Evolutionary conservation across 495 filamentous ascomycete genomes (phyloP), one percentile per base, ranked within the genome.

Genomic region (Halenospora varia): DNA sequence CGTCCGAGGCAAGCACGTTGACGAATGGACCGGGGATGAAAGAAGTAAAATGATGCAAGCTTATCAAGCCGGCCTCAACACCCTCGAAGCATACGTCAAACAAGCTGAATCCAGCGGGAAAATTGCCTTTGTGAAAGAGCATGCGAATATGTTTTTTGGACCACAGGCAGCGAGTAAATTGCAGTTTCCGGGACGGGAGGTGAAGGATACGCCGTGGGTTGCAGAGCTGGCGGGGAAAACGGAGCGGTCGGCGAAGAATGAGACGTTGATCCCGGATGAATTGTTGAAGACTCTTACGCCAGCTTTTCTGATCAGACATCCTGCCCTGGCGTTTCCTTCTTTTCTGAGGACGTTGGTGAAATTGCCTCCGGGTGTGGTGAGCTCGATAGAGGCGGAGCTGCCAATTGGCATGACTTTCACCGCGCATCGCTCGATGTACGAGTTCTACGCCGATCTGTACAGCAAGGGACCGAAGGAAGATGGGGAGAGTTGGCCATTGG

Each of bases 291-390:
- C 61, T 3, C 72, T 69, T 61, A 54, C 59, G 13, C 60, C 71
- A 25, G 69, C 69, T 3, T 75, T 78, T 51, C 60, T 77, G 26
- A 73, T 78, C 46, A 70, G 75, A 4, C 73, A 78, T 51, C 75
- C 75, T 2, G 69, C 71, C 15, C 68, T 53, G 71, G 72, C 25
- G 62, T 73, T 2, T 60, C 67, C 23, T 46, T 66, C 53, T 2
- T 55, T 45, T 24, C 20, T 25, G 18, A 11, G 44, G 18, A 6
- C 20, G 48, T 10, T 47, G 44, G 44, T 9, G 8, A 51, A 24
- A 22, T 15, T 26, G 48, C n/a, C n/a, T n/a, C 4, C 10, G 4
- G 22, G 19, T 9, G 18, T 35, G 20, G 10, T 51, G 11, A 51
- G 9, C 4, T 20, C 22, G 8, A 18, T 35, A 24, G 4, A 10